phyloP scores from a whole-genome alignment of 805 yeast species.

The Yamadazyma akitaensis region DNA sequence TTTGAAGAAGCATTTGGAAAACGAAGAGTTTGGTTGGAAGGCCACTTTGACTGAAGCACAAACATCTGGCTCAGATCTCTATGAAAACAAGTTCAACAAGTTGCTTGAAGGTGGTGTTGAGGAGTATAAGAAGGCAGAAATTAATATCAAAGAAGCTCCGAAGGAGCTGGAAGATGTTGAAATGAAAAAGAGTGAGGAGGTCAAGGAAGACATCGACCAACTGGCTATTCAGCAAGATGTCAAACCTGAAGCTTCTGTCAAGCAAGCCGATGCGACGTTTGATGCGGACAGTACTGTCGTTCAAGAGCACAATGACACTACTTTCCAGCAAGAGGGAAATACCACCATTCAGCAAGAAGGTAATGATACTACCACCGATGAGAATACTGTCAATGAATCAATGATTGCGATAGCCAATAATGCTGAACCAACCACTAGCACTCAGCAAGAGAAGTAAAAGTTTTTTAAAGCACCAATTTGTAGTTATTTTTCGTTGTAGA shows the following conservation, averaged over 20 bases:
- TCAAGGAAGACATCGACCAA: conserved; percentile 14
- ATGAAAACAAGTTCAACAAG: conserved; percentile 27
- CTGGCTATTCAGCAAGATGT: background rate
- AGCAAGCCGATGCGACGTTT: conserved; percentile 10
- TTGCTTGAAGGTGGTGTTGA: conserved; percentile 42
- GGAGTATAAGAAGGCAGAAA: conserved; percentile 18
- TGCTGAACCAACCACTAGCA: background rate
- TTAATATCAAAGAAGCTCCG: conserved; percentile 10
- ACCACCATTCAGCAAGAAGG: conserved; percentile 46
- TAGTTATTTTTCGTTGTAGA: conserved; percentile 3
- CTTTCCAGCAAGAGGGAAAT: conserved; percentile 33
- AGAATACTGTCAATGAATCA: conserved; percentile 29
- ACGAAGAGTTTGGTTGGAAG: conserved; percentile 55
- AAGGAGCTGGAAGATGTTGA: conserved; percentile 13
- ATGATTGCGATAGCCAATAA: conserved; percentile 16
- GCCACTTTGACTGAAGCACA: conserved; percentile 40
- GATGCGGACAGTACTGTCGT: conserved; percentile 51
- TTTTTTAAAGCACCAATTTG: background rate
- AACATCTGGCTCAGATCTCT: conserved; percentile 20
- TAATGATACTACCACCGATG: conserved; percentile 48
- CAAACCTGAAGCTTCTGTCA: background rate
- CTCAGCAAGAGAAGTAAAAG: conserved; percentile 1
- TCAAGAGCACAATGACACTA: conserved; percentile 47
- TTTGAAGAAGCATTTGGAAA: conserved; percentile 43
- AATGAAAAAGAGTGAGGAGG: conserved; percentile 12